Percentiles rank a stretch among this genome's conserved stretches.
These are phyloP conservation scores for Elongisporangium prolatum DNA, from an alignment of 352 stramenopile species.

Conservation along the genomic window DNA sequence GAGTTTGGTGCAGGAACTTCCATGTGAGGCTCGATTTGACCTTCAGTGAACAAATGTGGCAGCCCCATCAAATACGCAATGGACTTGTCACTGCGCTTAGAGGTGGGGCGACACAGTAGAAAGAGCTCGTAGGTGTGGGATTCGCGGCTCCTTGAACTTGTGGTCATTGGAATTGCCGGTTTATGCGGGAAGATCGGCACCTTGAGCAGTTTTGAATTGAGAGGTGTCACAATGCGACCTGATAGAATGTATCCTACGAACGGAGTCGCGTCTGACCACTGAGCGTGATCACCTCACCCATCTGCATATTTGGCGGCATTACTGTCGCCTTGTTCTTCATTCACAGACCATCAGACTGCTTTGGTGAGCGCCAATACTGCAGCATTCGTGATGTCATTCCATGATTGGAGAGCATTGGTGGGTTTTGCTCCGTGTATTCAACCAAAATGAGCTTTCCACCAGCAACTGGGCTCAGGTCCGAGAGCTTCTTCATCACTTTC, in stretches of 20 bases:
- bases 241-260: slow-evolving; percentile 79
- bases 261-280: slow-evolving; percentile 69
- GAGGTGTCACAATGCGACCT: slow-evolving; percentile 64
- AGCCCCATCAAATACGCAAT: slow-evolving; percentile 76
- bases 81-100: slow-evolving; percentile 57
- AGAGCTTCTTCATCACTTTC: no score
- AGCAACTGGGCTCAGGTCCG: slow-evolving; percentile 71
- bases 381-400: slow-evolving; percentile 84
- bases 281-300: slow-evolving; percentile 81
- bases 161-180: slow-evolving; percentile 43
- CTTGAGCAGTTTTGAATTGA: slow-evolving; percentile 84
- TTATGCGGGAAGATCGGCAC: slow-evolving; percentile 77
- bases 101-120: slow-evolving; percentile 60
- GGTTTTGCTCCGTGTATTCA: slow-evolving; percentile 82
- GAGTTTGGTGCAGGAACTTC: slow-evolving; percentile 81
- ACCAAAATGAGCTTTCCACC: slow-evolving; percentile 78
- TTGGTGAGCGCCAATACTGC: slow-evolving; percentile 78
- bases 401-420: slow-evolving; percentile 74
- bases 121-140: slow-evolving; percentile 58
- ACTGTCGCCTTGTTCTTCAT: slow-evolving; percentile 67
- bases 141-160: slow-evolving; percentile 28
- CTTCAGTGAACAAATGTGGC: slow-evolving; percentile 65
- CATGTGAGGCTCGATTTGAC: slow-evolving; percentile 79
- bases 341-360: slow-evolving; percentile 36
- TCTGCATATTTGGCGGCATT: slow-evolving; percentile 74